phyloP scores from a whole-genome alignment of 2,329 filamentous ascomycete genomes.

The Cryphonectria japonica region DNA sequence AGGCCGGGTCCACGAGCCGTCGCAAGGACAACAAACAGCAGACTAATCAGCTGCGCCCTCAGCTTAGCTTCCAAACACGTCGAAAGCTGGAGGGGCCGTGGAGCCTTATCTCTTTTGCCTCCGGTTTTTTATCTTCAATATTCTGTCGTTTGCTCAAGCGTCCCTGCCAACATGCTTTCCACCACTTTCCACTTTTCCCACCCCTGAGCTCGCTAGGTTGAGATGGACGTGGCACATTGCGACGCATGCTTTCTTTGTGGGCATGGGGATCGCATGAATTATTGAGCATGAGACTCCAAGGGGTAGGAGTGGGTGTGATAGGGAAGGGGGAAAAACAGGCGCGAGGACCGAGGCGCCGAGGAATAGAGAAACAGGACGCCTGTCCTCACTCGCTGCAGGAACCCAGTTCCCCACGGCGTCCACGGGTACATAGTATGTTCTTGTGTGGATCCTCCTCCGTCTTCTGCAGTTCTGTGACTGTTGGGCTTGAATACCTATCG shows the following conservation, averaged over 20 bases:
- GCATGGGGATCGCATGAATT: neutral
- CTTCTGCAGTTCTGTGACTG: neutral
- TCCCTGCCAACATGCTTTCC: neutral
- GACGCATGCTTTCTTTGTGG: conserved; percentile 1
- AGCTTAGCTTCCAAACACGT: conserved; percentile 2
- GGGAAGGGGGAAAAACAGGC: neutral
- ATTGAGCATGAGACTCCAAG: neutral
- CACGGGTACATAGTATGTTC: neutral
- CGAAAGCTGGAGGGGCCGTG: neutral
- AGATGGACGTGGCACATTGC: conserved; percentile 9
- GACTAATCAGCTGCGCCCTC: neutral
- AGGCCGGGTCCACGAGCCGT: neutral
- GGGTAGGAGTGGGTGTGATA: neutral
- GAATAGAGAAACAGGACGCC: neutral
- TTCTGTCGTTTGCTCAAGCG: neutral
- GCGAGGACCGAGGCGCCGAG: neutral
- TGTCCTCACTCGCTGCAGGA: conserved; percentile 2
- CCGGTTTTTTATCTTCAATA: neutral
- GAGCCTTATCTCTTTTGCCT: neutral
- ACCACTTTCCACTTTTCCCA: neutral
- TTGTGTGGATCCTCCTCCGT: neutral
- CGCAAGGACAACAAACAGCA: neutral
- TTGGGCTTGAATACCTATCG: conserved; percentile 1
- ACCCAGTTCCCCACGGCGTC: neutral
- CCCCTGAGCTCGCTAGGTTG: neutral